Evolutionary conservation across 192 early-diverging fungal genomes (phyloP).

Genomic region (Phlyctochytrium bullatum): DNA sequence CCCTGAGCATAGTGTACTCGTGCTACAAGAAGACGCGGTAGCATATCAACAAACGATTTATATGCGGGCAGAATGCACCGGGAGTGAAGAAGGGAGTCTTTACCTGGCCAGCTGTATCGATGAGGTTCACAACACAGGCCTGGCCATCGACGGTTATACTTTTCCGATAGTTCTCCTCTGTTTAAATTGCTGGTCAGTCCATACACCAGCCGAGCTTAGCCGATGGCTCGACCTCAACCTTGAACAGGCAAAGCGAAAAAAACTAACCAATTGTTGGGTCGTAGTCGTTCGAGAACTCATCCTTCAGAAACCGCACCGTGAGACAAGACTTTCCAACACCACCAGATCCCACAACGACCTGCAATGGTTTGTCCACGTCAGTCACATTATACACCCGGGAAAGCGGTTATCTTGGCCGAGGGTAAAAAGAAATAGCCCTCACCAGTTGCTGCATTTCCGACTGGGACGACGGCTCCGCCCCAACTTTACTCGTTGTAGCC

Average conservation of each 20-base stretch:
- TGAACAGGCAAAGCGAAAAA: background rate
- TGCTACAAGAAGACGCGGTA: slow-evolving; percentile 37
- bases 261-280: slow-evolving; percentile 53
- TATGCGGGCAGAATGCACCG: background rate
- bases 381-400: too few species aligned
- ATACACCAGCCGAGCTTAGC: too few species aligned
- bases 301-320: slow-evolving; percentile 58
- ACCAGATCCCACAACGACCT: slow-evolving; percentile 61
- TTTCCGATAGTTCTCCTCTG: slow-evolving; percentile 62
- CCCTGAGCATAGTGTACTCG: slow-evolving; percentile 56
- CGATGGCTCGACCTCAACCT: background rate
- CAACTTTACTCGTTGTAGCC: background rate
- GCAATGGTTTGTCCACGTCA: too few species aligned
- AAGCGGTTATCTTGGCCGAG: background rate
- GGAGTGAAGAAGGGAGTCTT: background rate
- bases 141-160: slow-evolving; percentile 45
- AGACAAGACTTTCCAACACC: slow-evolving; percentile 63
- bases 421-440: background rate
- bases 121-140: slow-evolving; percentile 48
- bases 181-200: slow-evolving; percentile 17
- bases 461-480: background rate
- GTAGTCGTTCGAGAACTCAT: slow-evolving; percentile 59
- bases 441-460: background rate
- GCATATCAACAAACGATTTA: background rate
- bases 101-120: slow-evolving; percentile 59